Evolutionary conservation across 2,329 filamentous ascomycete species (phyloP).

Genomic region (Calonectria hawksworthii): DNA sequence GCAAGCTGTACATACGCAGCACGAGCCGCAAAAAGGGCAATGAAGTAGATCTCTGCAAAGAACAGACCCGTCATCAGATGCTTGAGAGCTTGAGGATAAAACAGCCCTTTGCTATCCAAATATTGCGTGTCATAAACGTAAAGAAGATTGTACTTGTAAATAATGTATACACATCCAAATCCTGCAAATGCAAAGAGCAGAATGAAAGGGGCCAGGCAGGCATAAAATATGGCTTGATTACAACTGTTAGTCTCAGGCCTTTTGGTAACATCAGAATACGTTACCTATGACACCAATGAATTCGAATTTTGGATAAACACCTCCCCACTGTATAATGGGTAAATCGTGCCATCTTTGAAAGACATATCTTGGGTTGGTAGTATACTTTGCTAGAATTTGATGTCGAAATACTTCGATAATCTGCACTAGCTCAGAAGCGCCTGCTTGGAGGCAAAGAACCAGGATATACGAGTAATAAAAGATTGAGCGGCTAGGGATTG

Average conservation of each 20-base stretch:
- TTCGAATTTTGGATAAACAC: background rate
- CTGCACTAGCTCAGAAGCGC: background rate
- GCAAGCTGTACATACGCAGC: background rate
- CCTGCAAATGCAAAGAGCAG: background rate
- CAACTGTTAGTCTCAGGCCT: background rate
- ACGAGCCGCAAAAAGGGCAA: background rate
- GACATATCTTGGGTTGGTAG: background rate
- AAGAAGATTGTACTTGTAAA: conserved; percentile 3
- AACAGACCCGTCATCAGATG: background rate
- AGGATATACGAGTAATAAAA: conserved; percentile 8
- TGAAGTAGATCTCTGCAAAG: background rate
- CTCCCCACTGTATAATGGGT: background rate
- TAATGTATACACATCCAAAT: background rate
- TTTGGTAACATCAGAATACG: background rate
- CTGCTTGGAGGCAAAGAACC: conserved; percentile 1
- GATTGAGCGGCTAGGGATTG: background rate
- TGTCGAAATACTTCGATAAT: background rate
- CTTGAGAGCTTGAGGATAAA: conserved; percentile 1
- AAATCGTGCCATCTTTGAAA: background rate
- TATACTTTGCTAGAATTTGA: background rate
- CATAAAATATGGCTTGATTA: background rate
- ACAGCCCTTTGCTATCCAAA: background rate
- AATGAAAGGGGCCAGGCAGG: conserved; percentile 4
- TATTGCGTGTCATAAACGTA: background rate
- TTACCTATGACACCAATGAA: conserved; percentile 8